Base-by-base conservation (phyloP, 805 yeast species). In the Candida anglica region DNA sequence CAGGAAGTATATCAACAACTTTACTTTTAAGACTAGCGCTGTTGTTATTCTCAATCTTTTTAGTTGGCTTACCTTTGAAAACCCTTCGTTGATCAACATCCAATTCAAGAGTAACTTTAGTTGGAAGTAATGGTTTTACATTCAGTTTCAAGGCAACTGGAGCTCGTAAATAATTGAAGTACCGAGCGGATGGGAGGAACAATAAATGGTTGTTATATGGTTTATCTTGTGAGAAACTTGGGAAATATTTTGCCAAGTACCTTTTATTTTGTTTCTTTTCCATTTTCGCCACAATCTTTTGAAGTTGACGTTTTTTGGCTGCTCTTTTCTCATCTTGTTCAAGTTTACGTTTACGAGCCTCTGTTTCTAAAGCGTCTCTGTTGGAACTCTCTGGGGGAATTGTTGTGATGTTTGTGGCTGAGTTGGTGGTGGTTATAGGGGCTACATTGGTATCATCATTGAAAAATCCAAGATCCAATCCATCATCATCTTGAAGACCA, bases 161-260 rank as follows among this genome's bases (percentile, higher is more conserved):
- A 1, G 86, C 82, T 16, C 64, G 60, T 27, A 78, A 77, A 33
- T 72, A 77, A 20, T 63, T 60, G 43, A 74, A 75, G 37, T 68
- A 68, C 13, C 63, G 58, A 1, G 89, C 84, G 8, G 71, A 55
- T 1, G 91, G 82, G 19, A 75, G 72, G 46, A 82, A 83, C 30
- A 85, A 58, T 6, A 73, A 56, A 53, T 82, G 86, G 74, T 81
- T 75, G 44, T 77, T 75, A 46, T 82, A 63, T 1, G 79, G 71
- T 28, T 71, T 63, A 17, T 76, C 70, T 15, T 63, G 65, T 35
- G 69, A 63, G 55, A 80, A 86, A 1, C 72, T 63, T 0, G 95
- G 95, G 50, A 71, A 85, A 47, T 77, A 76, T 22, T 63, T 60
- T 26, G 63, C 55, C 19, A 79, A 53, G 42, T 54, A 55, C 13